Evolutionary conservation across 768 basidiomycete genomes (phyloP).

Genomic region (Kockovaella imperatae): DNA sequence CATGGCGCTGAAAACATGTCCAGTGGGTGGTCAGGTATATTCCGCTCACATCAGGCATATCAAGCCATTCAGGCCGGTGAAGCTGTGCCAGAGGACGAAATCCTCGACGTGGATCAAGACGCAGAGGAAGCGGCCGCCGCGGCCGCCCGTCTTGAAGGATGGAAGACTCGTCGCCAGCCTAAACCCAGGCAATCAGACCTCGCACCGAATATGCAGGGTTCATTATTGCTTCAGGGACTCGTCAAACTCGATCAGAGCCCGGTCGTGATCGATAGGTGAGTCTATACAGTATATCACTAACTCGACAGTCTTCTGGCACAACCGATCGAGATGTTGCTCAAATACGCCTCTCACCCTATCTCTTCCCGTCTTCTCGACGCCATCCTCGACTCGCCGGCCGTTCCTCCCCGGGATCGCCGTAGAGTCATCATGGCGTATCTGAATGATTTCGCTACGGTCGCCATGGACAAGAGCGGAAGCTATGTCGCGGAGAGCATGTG

Average conservation of each 20-base stretch:
- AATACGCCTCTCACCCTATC: constrained; percentile 59
- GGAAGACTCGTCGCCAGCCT: constrained; percentile 34
- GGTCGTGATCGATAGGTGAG: constrained; percentile 63
- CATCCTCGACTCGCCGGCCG: constrained; percentile 58
- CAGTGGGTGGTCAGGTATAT: constrained; percentile 28
- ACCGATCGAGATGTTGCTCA: constrained; percentile 55
- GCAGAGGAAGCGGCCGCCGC: constrained; percentile 39
- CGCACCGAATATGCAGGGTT: constrained; percentile 73
- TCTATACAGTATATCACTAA: neutral
- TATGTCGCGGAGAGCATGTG: constrained; percentile 86
- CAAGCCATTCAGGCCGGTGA: constrained; percentile 27
- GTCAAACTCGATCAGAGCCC: constrained; percentile 62
- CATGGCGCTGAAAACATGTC: constrained; percentile 48
- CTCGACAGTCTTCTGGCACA: constrained; percentile 55
- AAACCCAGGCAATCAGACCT: constrained; percentile 43
- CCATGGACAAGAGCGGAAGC: constrained; percentile 84
- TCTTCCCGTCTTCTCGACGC: constrained; percentile 71
- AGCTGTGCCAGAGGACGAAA: constrained; percentile 8
- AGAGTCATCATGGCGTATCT: constrained; percentile 66
- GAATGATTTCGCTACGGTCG: constrained; percentile 68
- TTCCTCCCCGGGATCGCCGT: constrained; percentile 60
- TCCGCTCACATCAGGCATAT: constrained; percentile 22
- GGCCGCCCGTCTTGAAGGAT: constrained; percentile 26
- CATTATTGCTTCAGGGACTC: constrained; percentile 73
- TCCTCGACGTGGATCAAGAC: constrained; percentile 19